Evolutionary conservation across 129 eudicot genomes (phyloP).

Genomic region (Flaveria bidentis): DNA sequence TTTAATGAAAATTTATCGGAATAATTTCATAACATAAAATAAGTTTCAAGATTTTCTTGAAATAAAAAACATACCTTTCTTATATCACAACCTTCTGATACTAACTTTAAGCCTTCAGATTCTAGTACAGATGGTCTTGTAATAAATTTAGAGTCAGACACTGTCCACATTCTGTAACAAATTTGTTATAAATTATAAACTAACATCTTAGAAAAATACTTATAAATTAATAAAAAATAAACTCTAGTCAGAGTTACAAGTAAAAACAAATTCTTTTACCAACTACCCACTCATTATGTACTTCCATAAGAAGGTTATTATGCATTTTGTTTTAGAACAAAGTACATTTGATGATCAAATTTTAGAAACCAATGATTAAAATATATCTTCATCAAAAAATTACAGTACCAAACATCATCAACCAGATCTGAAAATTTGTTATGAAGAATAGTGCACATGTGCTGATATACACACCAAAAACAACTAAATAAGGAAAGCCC

Average conservation of each 20-base stretch:
- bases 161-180: conserved; percentile 71
- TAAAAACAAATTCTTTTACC: no score
- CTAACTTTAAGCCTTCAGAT: conserved; percentile 67
- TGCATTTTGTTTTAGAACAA: conserved; percentile 13
- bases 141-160: conserved; percentile 62
- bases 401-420: conserved; percentile 27
- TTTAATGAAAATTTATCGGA: not conserved
- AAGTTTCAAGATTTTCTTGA: conserved; percentile 21
- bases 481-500: conserved; percentile 15
- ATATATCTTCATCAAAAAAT: conserved; percentile 25
- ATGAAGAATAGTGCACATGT: conserved; percentile 3
- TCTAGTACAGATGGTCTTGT: conserved; percentile 61
- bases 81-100: conserved; percentile 77
- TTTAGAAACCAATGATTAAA: conserved; percentile 23
- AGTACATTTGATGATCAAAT: conserved; percentile 28
- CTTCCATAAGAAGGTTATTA: not conserved
- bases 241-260: no score
- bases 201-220: conserved; percentile 1
- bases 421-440: conserved; percentile 33
- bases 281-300: no score
- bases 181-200: conserved; percentile 24
- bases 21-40: not conserved
- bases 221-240: no score
- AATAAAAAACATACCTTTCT: conserved; percentile 50
- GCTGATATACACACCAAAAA: conserved; percentile 17